Base-by-base conservation (phyloP, 768 basidiomycete species). In the Boletus sp. region DNA sequence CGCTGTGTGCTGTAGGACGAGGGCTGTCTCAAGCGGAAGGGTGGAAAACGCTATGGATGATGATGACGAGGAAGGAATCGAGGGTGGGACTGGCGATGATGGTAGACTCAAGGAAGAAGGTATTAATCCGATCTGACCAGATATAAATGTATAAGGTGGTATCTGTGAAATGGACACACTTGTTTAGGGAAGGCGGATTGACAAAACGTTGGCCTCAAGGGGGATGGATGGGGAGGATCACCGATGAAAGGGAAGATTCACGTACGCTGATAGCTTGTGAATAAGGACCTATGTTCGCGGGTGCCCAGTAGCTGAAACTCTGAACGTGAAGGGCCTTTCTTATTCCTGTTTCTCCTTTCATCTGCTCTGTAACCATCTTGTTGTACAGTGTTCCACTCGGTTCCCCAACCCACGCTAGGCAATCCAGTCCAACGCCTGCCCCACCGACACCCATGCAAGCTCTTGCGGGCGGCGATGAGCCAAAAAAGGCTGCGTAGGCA, bases 241-340 rank as follows among this genome's bases (percentile, higher is more conserved):
- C 25, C 7, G 7, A 49, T 13, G 19, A 50, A 35, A 21, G 40
- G 1, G 27, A 42, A 23, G 40, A 58, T 47, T 40, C 50, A 73
- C 84, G 62, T 50, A 95, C 96, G 48, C 79, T 76, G 59, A 98
- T 82, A 2, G 93, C 89, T 72, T 99, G 97, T 5, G 93, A 97
- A 70, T 99, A 99, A 5, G 97, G 97, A 0, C 97, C 97, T 51
- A 99, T 98, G 68, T 98, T 99, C 10, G 97, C 97, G 13, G 97
- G 94, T 27, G 95, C 97, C 97, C 97, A 99, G 66, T 98, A 98
- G 70, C 96, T 98, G 57, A 98, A 65, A 9, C 94, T 81, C 71
- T 98, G 97, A 2, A 99, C 97, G 66, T 99, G 97, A 42, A 98
- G 76, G 0, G 91, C 87, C 51, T 82, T 82, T 41, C 95, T 75